These are phyloP conservation scores for Chlamydomonas sp. DNA, from an alignment of 139 green algal genomes.

Conservation along the genomic window DNA sequence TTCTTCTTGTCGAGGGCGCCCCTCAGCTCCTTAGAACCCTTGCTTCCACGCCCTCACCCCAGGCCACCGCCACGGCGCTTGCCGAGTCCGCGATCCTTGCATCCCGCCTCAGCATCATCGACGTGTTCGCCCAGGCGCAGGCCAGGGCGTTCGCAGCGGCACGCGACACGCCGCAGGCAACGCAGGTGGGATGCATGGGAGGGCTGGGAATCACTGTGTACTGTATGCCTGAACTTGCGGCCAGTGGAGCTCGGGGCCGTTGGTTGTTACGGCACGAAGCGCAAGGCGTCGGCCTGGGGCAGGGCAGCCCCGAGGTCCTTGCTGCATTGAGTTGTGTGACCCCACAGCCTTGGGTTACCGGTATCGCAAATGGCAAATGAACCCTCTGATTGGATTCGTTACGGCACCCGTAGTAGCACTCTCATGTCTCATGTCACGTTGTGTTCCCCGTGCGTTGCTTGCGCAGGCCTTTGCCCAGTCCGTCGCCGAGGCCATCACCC, in stretches of 20 bases:
- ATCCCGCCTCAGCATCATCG: neutral
- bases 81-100: constrained; percentile 12
- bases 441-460: neutral
- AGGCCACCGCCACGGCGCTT: constrained; percentile 12
- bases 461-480: constrained; percentile 16
- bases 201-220: too few species aligned
- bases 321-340: too few species aligned
- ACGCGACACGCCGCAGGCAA: neutral
- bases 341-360: too few species aligned
- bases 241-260: too few species aligned
- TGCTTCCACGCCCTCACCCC: neutral
- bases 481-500: constrained; percentile 11
- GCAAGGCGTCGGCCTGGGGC: too few species aligned
- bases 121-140: constrained; percentile 12
- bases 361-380: too few species aligned
- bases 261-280: too few species aligned
- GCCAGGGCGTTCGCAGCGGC: constrained; percentile 11
- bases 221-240: too few species aligned
- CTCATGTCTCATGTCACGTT: neutral
- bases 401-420: too few species aligned
- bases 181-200: neutral
- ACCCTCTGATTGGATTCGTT: too few species aligned
- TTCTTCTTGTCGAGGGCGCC: neutral
- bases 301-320: too few species aligned
- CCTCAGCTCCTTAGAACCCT: too few species aligned